Percentiles rank a stretch among this genome's conserved stretches.
Conservation (phyloP, 2,329 filamentous ascomycete species). For the Paraphaeosphaeria sporulosa region DNA sequence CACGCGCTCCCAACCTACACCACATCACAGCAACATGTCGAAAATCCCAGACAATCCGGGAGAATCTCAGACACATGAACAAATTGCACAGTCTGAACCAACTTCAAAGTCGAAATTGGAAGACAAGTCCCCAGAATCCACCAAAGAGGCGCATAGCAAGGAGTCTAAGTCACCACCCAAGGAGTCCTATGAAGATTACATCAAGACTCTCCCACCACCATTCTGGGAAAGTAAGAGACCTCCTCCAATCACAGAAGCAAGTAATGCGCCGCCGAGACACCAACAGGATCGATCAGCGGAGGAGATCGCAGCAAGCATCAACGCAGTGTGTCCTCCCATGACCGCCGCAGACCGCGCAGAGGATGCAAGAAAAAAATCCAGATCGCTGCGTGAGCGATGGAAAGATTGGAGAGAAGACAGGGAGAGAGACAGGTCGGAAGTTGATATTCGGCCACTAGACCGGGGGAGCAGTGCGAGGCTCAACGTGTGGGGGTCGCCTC, state of each 20-base stretch:
- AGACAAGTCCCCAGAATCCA: not conserved
- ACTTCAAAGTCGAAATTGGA: not conserved
- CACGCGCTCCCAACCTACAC: too few relatives aligned
- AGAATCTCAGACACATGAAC: too few relatives aligned
- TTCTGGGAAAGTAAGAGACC: constrained; percentile 25
- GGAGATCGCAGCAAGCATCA: constrained; percentile 23
- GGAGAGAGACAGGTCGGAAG: constrained; percentile 20
- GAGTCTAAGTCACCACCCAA: constrained; percentile 18
- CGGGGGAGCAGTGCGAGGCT: constrained; percentile 23
- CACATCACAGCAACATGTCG: too few relatives aligned
- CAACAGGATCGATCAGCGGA: constrained; percentile 11
- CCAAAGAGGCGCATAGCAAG: not conserved
- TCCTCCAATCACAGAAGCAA: constrained; percentile 23
- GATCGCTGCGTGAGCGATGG: constrained; percentile 28
- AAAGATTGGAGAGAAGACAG: constrained; percentile 21
- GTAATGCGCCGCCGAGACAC: not conserved
- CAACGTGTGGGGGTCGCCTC: constrained; percentile 13
- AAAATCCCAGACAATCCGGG: too few relatives aligned
- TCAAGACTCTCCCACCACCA: constrained; percentile 26
- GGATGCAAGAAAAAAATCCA: constrained; percentile 24
- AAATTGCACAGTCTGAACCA: not conserved
- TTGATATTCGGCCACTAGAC: constrained; percentile 25
- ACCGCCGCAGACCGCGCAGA: constrained; percentile 25
- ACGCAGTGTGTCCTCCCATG: constrained; percentile 26
- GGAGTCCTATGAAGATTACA: constrained; percentile 28